These are phyloP conservation scores for Sclerotinia subarctica DNA, from an alignment of 2,329 filamentous ascomycete genomes.

Conservation along the genomic window DNA sequence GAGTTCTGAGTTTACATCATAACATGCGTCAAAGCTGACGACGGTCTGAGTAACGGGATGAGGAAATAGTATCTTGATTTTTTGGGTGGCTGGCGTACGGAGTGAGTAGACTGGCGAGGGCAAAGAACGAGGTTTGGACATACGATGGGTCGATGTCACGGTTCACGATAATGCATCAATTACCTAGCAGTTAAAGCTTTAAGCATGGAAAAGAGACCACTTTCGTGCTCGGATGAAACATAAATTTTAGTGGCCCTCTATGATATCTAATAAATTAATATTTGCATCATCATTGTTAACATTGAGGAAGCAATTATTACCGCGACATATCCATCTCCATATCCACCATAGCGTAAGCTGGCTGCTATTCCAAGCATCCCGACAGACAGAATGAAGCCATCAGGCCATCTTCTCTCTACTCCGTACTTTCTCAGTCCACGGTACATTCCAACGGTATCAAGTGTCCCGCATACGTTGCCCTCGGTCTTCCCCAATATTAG, in stretches of 20 bases:
- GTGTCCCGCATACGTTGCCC: neutral
- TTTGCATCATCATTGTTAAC: constrained; percentile 3
- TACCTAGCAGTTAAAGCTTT: neutral
- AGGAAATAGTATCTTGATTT: neutral
- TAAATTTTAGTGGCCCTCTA: neutral
- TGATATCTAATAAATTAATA: neutral
- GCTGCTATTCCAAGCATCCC: neutral
- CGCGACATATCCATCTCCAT: neutral
- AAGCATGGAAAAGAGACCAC: neutral
- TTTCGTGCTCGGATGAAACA: neutral
- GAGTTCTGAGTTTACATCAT: constrained; percentile 5
- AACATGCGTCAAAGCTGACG: constrained; percentile 8
- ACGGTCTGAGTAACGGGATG: constrained; percentile 1
- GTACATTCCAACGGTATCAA: neutral
- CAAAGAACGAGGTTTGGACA: neutral
- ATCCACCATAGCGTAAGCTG: neutral
- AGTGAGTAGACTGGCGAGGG: too few species aligned
- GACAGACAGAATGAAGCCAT: neutral
- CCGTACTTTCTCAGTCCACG: neutral
- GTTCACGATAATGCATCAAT: constrained; percentile 2
- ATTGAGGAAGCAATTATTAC: neutral
- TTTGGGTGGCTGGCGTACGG: constrained; percentile 6
- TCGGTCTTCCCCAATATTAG: constrained; percentile 7
- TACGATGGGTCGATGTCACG: neutral
- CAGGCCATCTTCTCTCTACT: neutral